Percentiles rank a stretch among this genome's conserved stretches.
Evolutionary conservation across 1,284 basidiomycete species (phyloP).

Genomic region (Malassezia furfur): DNA sequence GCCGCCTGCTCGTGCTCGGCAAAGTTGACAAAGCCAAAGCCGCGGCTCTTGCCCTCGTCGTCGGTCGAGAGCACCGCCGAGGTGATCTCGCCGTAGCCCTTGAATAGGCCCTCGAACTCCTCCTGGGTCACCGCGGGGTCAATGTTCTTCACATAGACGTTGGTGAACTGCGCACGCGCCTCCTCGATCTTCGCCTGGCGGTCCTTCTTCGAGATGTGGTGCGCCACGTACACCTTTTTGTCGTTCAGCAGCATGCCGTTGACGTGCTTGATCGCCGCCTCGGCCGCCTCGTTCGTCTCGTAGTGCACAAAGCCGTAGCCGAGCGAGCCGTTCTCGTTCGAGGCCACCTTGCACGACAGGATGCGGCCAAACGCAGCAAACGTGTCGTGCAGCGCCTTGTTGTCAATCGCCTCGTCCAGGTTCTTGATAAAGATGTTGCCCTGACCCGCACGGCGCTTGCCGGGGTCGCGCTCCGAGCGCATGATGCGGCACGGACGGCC

Average conservation of each 20-base stretch:
- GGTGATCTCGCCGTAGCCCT: conserved; percentile 71
- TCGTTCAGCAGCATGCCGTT: conserved; percentile 99
- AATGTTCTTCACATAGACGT: conserved; percentile 96
- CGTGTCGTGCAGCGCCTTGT: conserved; percentile 99
- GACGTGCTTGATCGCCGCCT: conserved; percentile 83
- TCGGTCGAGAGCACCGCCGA: conserved; percentile 68
- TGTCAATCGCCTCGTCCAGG: conserved; percentile 94
- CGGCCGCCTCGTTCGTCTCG: conserved; percentile 92
- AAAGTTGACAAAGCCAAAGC: conserved; percentile 98
- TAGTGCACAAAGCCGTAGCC: conserved; percentile 96
- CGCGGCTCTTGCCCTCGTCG: conserved; percentile 78
- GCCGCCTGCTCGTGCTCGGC: conserved; percentile 84
- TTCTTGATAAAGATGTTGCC: conserved; percentile 99
- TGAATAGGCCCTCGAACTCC: conserved; percentile 77
- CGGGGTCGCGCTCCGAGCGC: conserved; percentile 99
- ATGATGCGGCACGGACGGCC: conserved; percentile 98
- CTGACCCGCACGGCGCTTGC: conserved; percentile 96
- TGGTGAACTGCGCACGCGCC: conserved; percentile 91
- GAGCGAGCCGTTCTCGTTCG: conserved; percentile 41
- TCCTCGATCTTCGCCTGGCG: conserved; percentile 78
- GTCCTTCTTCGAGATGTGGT: conserved; percentile 93
- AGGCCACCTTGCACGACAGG: conserved; percentile 95
- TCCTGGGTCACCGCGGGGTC: conserved; percentile 75
- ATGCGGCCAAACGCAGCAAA: conserved; percentile 99
- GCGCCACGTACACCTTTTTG: conserved; percentile 76